Evolutionary conservation across 306 rosid species (phyloP), one percentile per base, ranked within the genome.

Genomic region (Gynostemma pentaphyllum): DNA sequence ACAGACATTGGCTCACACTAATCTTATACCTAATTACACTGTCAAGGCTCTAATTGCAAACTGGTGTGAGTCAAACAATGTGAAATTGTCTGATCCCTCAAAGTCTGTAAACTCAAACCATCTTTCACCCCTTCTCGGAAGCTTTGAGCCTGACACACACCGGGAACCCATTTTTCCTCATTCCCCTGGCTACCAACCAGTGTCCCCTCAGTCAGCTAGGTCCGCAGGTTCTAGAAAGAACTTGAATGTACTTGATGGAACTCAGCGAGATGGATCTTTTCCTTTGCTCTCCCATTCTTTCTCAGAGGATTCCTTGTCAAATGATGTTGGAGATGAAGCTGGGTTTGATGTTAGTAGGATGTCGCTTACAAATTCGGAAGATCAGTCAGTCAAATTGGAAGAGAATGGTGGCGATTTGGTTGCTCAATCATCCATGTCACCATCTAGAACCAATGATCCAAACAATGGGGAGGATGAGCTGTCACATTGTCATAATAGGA

Each of bases 1-100:
- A 40, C 99, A 94, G 78, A 78, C 87, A 42, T 76, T 94, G 72
- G 84, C 84, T 70, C 99, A 88, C 83, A 75, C 89, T 49, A 88
- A 86, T 78, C 68, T 94, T 62, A 88, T 88, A 72, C 89, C 99
- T 57, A 94, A 94, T 79, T 94, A 88, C 80, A 94, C 97, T 52
- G 99, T 94, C 51, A 94, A 89, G 81, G 99, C 99, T 48, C 80
- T 94, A 72, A 88, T 94, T 75, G 97, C 95, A 68, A 94, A 84
- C 76, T 94, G 99, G 99, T 94, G 99, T 16, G 99, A 94, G 69
- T 74, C 87, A 27, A 94, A 88, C 76, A 80, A 94, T 63, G 99
- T 94, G 72, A 89, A 81, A 70, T 75, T 85, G 69, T 85, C 76
- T 53, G 95, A 88, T 67, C 89, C 94, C 5, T 1, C 68, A 24